Conservation (phyloP, 208 protist species). For the Giardia duodenalis region DNA sequence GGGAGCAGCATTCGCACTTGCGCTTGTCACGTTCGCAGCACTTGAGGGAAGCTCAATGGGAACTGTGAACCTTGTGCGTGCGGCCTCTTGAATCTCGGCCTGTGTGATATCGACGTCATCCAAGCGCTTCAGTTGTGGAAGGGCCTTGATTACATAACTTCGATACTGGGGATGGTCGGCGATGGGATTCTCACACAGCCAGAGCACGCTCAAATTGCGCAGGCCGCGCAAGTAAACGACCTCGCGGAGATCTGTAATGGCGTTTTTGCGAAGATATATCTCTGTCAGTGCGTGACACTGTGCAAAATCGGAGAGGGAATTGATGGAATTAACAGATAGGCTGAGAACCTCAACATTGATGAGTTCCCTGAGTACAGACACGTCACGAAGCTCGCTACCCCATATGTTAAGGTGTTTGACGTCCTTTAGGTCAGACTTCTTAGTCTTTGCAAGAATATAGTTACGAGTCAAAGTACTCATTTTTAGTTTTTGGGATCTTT, state of each 20-base stretch:
- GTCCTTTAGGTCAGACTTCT: conserved; percentile 44
- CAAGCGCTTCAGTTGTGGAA: conserved; percentile 60
- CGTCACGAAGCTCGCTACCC: conserved; percentile 58
- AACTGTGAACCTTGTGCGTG: not conserved
- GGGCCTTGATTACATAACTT: conserved; percentile 60
- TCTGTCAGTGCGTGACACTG: conserved; percentile 58
- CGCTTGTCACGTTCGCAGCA: not conserved
- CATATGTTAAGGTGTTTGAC: conserved; percentile 66
- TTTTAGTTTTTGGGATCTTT: not conserved
- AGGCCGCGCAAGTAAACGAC: conserved; percentile 56
- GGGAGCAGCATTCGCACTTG: too few species aligned
- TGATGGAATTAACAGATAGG: conserved; percentile 62
- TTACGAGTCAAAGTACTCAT: not conserved
- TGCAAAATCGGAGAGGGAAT: conserved; percentile 54
- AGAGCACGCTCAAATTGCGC: conserved; percentile 60
- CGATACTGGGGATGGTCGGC: conserved; percentile 61
- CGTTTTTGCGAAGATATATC: conserved; percentile 73
- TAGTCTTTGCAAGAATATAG: conserved; percentile 14
- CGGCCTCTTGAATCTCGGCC: not conserved
- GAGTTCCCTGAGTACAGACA: conserved; percentile 58
- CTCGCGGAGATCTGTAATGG: conserved; percentile 58
- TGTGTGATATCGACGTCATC: conserved; percentile 45
- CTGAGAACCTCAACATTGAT: conserved; percentile 61
- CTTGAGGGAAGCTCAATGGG: not conserved
- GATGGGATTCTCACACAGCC: conserved; percentile 71